A percentile compares a stretch with the other conserved stretches of the same genome.
phyloP scores from a whole-genome alignment of 1,284 basidiomycete species.

The Neotropicomus parvogracilis region DNA sequence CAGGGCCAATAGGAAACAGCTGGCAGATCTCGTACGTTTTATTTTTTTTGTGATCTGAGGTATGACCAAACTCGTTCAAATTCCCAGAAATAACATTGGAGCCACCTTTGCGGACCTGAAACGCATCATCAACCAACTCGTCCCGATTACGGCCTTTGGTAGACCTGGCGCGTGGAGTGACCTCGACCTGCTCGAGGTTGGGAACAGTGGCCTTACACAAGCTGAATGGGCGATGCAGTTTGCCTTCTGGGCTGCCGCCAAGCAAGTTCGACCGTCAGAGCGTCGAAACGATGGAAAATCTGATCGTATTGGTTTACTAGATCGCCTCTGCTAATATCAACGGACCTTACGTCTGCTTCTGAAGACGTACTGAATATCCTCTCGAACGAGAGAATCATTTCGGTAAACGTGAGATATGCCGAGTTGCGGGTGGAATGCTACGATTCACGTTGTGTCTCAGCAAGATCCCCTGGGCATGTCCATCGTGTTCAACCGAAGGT shows the following conservation, averaged over 20 bases:
- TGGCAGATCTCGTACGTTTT: slow-evolving; percentile 42
- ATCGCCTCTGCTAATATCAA: slow-evolving; percentile 14
- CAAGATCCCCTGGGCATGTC: slow-evolving; percentile 49
- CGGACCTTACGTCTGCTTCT: slow-evolving; percentile 7
- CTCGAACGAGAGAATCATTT: slow-evolving; percentile 7
- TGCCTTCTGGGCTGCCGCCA: slow-evolving; percentile 39
- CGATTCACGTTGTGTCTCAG: slow-evolving; percentile 23
- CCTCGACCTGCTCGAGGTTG: slow-evolving; percentile 48
- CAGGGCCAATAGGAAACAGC: slow-evolving; percentile 43
- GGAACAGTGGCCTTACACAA: slow-evolving; percentile 41
- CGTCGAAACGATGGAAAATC: neutral
- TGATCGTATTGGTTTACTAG: neutral
- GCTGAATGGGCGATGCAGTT: slow-evolving; percentile 48
- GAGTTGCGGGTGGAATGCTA: neutral
- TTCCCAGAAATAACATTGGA: slow-evolving; percentile 44
- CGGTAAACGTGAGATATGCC: slow-evolving; percentile 8
- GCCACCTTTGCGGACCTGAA: slow-evolving; percentile 45
- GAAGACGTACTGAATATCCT: slow-evolving; percentile 6
- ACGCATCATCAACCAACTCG: slow-evolving; percentile 49
- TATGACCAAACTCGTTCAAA: neutral
- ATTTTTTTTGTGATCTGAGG: neutral
- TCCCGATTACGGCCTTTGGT: slow-evolving; percentile 46
- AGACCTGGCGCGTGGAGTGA: slow-evolving; percentile 46
- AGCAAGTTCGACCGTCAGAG: neutral
- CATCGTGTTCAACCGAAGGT: slow-evolving; percentile 45